Conservation (phyloP, 192 early-diverging fungal genomes). For the Pecoramyces ruminantium region DNA sequence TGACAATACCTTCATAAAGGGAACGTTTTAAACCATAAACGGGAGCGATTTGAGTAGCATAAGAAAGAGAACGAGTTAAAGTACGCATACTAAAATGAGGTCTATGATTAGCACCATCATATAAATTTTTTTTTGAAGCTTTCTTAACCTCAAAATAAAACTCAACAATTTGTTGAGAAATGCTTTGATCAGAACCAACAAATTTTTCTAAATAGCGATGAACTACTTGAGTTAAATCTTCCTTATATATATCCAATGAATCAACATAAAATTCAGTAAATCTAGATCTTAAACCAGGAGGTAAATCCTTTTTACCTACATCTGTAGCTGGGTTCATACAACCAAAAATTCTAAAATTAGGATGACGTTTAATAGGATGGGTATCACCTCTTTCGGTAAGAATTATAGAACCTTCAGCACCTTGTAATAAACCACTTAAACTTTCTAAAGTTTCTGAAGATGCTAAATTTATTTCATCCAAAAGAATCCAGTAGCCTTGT, state of each 20-base stretch:
- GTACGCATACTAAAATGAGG: conserved; percentile 90
- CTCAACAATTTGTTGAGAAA: conserved; percentile 49
- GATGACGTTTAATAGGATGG: conserved; percentile 69
- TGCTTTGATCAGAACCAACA: conserved; percentile 31
- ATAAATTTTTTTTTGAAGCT: conserved; percentile 50
- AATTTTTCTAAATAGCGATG: conserved; percentile 43
- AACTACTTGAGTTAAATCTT: conserved; percentile 72
- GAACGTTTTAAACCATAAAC: conserved; percentile 69
- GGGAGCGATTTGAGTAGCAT: conserved; percentile 40
- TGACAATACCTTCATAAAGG: conserved; percentile 79
- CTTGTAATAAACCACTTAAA: conserved; percentile 74
- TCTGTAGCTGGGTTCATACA: conserved; percentile 99
- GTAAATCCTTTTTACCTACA: conserved; percentile 90
- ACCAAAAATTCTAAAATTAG: conserved; percentile 84
- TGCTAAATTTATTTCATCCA: conserved; percentile 97
- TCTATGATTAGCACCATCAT: conserved; percentile 72
- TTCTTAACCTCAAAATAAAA: conserved; percentile 68
- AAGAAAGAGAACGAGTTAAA: conserved; percentile 72
- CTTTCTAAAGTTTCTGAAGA: conserved; percentile 88
- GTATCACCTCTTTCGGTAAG: conserved; percentile 84
- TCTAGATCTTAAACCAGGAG: conserved; percentile 72
- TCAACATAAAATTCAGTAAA: conserved; percentile 95
- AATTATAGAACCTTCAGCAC: conserved; percentile 57
- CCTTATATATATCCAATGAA: conserved; percentile 59
- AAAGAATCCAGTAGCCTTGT: conserved; percentile 85